These are phyloP conservation scores for Monascus purpureus DNA, from an alignment of 495 filamentous ascomycete species.

Conservation along the genomic window DNA sequence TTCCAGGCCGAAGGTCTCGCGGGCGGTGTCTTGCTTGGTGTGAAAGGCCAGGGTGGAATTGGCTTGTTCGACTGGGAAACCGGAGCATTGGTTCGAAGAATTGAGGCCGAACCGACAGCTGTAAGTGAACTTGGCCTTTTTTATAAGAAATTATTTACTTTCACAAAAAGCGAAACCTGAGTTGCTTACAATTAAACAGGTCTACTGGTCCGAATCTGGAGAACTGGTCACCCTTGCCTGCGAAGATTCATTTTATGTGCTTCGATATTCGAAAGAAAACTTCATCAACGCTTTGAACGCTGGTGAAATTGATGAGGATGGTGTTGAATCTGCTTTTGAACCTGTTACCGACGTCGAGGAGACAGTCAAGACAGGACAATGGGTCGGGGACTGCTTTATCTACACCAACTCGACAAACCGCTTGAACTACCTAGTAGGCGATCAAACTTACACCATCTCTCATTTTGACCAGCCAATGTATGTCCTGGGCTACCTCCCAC, in stretches of 20 bases:
- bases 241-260: slow-evolving; percentile 89
- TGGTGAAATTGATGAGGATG: slow-evolving; percentile 81
- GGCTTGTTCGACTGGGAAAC: slow-evolving; percentile 95
- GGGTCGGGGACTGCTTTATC: slow-evolving; percentile 97
- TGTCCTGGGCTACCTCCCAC: slow-evolving; percentile 84
- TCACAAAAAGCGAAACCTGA: slow-evolving; percentile 1
- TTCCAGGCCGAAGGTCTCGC: slow-evolving; percentile 89
- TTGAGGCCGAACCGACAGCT: slow-evolving; percentile 83
- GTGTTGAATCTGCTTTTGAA: slow-evolving; percentile 94
- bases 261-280: slow-evolving; percentile 78
- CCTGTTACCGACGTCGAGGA: slow-evolving; percentile 92
- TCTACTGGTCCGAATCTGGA: slow-evolving; percentile 95
- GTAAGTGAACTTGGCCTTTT: slow-evolving; percentile 24
- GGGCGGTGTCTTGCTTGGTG: slow-evolving; percentile 84
- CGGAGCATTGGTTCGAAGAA: slow-evolving; percentile 76
- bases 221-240: slow-evolving; percentile 88
- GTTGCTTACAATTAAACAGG: slow-evolving; percentile 27
- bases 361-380: slow-evolving; percentile 85
- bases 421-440: slow-evolving; percentile 93
- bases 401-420: slow-evolving; percentile 96
- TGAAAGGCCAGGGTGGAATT: slow-evolving; percentile 86
- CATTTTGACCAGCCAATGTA: slow-evolving; percentile 96
- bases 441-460: slow-evolving; percentile 96
- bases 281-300: slow-evolving; percentile 70
- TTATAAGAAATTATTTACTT: neutral